Base-by-base conservation (phyloP, 140 eudicot species). In the Oenanthe javanica region DNA sequence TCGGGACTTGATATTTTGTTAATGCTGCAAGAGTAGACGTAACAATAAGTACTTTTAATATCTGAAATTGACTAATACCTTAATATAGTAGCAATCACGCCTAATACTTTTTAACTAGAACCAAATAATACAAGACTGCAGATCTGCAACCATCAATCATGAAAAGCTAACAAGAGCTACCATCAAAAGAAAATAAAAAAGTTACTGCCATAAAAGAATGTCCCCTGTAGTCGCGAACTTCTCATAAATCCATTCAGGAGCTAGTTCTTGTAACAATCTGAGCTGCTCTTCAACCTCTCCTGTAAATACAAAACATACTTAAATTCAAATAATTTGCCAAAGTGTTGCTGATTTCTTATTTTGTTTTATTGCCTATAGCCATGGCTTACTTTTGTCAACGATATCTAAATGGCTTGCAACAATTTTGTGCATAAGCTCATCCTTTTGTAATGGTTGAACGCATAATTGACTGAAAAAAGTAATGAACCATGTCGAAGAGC, bases 201-300 rank as follows among this genome's bases (percentile, higher is more conserved):
- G 72, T 25, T 66, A 43, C 43, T 66, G 27, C 72, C 72, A 66
- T 36, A 66, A 27, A 66, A 66, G 72, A 66, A 27, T 43, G 27
- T 66, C 72, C 72, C 72, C 72, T 31, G 72, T 66, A n/a, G 85
- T 80, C 75, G 89, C 82, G 10, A 69, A 46, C 83, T 89, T 87
- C 59, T 89, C 89, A 57, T 85, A 72, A 77, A 94, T 89, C 90
- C 91, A 94, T 74, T 92, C 97, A 4, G 98, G 96, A 82, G 81
- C 94, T 18, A 90, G 80, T 81, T 92, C 96, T 85, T n/a, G n/a
- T n/a, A n/a, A n/a, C n/a, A n/a, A n/a, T n/a, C n/a, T n/a, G n/a
- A n/a, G n/a, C n/a, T n/a, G n/a, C n/a, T n/a, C n/a, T n/a, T n/a
- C n/a, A n/a, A n/a, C n/a, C n/a, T n/a, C n/a, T n/a, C n/a, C n/a